Percentiles rank a stretch among this genome's conserved stretches.
Conservation (phyloP, 768 basidiomycete species). For the Mrakia hoshinonis region DNA sequence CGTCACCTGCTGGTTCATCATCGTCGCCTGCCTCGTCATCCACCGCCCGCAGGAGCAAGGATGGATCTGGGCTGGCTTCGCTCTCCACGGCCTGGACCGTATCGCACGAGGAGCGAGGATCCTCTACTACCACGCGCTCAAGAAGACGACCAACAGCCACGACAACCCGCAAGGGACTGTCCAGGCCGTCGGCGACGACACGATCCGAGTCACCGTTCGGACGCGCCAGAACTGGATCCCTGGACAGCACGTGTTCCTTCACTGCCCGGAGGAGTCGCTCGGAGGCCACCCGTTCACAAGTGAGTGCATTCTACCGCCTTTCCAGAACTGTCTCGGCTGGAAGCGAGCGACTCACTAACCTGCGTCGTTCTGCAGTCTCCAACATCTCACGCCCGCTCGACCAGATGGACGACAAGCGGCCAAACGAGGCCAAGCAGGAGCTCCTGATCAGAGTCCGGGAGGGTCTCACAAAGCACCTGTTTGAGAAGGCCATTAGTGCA, state of each 20-base stretch:
- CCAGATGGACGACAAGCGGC: constrained; percentile 22
- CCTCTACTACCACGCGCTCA: constrained; percentile 22
- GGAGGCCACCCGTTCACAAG: constrained; percentile 30
- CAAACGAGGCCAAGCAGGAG: constrained; percentile 26
- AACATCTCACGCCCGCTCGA: constrained; percentile 27
- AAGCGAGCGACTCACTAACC: not conserved
- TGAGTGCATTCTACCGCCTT: not conserved
- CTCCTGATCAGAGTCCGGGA: constrained; percentile 29
- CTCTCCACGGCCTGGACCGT: constrained; percentile 25
- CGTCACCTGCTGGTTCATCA: constrained; percentile 28
- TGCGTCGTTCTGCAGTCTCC: constrained; percentile 15
- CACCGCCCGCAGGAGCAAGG: constrained; percentile 30
- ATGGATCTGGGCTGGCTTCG: constrained; percentile 30
- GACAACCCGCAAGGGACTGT: constrained; percentile 23
- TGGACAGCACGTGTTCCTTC: constrained; percentile 27
- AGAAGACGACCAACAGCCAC: constrained; percentile 3
- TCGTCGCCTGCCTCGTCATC: constrained; percentile 27
- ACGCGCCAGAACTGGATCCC: constrained; percentile 29
- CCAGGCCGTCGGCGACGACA: constrained; percentile 16
- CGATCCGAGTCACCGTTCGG: constrained; percentile 24
- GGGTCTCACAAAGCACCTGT: constrained; percentile 26
- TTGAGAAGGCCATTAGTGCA: constrained; percentile 7
- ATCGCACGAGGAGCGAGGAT: constrained; percentile 18
- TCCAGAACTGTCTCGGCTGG: not conserved
- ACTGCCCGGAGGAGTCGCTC: constrained; percentile 24